Base-by-base conservation (phyloP, 2,329 filamentous ascomycete genomes). In the Nannizzia gypsea region DNA sequence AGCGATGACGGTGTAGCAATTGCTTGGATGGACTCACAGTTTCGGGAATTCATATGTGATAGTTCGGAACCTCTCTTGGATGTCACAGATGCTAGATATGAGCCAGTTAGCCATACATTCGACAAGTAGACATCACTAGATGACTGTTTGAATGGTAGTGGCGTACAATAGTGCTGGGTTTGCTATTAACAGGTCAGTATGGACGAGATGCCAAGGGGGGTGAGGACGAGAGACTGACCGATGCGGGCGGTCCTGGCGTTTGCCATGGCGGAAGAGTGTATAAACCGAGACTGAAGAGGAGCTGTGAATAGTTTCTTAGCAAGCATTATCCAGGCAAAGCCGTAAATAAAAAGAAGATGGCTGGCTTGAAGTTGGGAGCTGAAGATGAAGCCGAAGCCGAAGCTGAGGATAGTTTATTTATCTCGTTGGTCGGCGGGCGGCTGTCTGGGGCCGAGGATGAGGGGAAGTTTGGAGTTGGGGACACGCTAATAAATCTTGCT, bases 51-150 rank as follows among this genome's bases (percentile, higher is more conserved):
- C 86, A 75, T 86, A 83, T 67, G 97, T 96, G 60, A 85, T 86
- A 6, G 79, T 78, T 63, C 89, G 83, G 76, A 97, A 97, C 73
- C 90, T 95, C 66, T 96, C 92, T 76, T 97, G 92, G 64, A 97
- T 80, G 70, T 97, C 92, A 77, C 92, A 97, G 70, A 97, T 83
- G 69, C 91, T 96, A 63, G 48, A 56, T 11, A 11, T 13, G 8
- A 24, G 9, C 24, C 8, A 50, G 54, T 20, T 46, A 11, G 38
- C 6, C 42, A 22, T 46, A 61, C 34, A 58, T 36, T 36, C 58
- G 54, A 22, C 26, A n/a, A n/a, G 11, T 28, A n/a, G 20, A 28
- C 3, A 5, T 50, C 15, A 40, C 52, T 22, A 20, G 31, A 6
- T 22, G 17, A 11, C 15, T n/a, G 13, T n/a, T 34, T 26, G 31